Base-by-base conservation (phyloP, 2,329 filamentous ascomycete species). In the Fusarium annulatum region DNA sequence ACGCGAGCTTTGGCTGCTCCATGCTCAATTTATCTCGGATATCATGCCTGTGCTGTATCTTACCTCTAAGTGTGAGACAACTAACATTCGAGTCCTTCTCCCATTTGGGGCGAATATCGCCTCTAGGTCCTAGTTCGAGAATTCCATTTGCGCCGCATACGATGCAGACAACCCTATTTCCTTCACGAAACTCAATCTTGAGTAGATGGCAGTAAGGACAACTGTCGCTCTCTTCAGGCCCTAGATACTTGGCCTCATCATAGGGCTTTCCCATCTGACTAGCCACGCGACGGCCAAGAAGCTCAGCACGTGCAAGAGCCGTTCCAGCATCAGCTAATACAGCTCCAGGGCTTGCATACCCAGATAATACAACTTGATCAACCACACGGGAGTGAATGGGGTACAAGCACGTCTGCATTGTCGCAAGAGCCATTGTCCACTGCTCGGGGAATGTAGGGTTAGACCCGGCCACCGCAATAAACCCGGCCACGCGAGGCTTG, bases 81-180 rank as follows among this genome's bases (percentile, higher is more conserved):
- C 43, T 46, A 28, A 46, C 43, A 9, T 18, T 14, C 1, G 23
- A 46, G 5, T 21, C 23, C 8, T 46, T 12, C 1, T 46, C 43
- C 43, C 23, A 28, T 15, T 19, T 28, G 0, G 43, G 43, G 10
- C 43, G 23, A 46, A 46, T 10, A 21, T 9, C 5, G 8, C 43
- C 18, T 4, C 2, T 18, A 15, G 18, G 12, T 3, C 43, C 18
- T 0, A 10, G 18, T 21, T 28, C 43, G 12, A 46, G 23, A 0
- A 46, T 5, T 0, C 18, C 23, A 46, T 46, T 46, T 46, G 43
- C 23, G 8, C 43, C 43, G 3, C 43, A 46, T 28, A 3, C 3
- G 12, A 46, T 14, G 1, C 23, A 46, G 3, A 9, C 23, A 14
- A 46, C 8, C 0, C 21, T 46, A 3, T 46, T 46, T 4, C 8